These are phyloP conservation scores for Scheffersomyces illinoinensis DNA, from an alignment of 1,139 yeast species.

Conservation along the genomic window DNA sequence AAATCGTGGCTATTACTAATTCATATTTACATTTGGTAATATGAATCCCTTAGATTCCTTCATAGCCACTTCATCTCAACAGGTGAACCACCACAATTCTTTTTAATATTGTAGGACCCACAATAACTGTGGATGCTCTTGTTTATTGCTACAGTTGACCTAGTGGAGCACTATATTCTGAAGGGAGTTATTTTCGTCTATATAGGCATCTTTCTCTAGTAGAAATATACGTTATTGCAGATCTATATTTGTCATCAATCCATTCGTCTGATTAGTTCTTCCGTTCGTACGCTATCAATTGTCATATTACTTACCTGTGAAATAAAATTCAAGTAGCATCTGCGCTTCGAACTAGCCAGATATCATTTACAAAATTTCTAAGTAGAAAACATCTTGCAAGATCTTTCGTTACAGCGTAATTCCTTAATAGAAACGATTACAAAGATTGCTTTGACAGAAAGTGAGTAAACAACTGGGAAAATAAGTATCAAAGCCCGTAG, in stretches of 20 bases:
- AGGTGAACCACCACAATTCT: not conserved
- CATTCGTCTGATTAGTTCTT: not conserved
- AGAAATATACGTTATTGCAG: not conserved
- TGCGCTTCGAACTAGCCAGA: not conserved
- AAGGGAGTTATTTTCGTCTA: too few relatives aligned
- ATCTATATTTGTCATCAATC: not conserved
- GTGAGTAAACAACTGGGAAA: not conserved
- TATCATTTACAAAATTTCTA: not conserved
- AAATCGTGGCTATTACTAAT: not conserved
- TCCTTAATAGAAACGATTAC: not conserved
- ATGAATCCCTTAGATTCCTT: not conserved
- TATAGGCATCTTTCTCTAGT: too few relatives aligned
- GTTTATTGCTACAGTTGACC: not conserved
- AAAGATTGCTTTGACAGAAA: not conserved
- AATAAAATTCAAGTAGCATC: not conserved
- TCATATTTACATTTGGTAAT: not conserved
- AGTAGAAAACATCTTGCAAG: not conserved
- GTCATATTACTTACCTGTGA: not conserved
- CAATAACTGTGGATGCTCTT: not conserved
- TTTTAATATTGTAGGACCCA: not conserved
- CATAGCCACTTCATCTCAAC: not conserved
- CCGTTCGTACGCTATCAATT: not conserved
- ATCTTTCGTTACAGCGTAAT: not conserved
- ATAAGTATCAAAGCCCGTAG: not conserved
- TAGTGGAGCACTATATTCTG: too few relatives aligned